Conservation (phyloP, 768 basidiomycete species). For the Multifurca ochricompacta region DNA sequence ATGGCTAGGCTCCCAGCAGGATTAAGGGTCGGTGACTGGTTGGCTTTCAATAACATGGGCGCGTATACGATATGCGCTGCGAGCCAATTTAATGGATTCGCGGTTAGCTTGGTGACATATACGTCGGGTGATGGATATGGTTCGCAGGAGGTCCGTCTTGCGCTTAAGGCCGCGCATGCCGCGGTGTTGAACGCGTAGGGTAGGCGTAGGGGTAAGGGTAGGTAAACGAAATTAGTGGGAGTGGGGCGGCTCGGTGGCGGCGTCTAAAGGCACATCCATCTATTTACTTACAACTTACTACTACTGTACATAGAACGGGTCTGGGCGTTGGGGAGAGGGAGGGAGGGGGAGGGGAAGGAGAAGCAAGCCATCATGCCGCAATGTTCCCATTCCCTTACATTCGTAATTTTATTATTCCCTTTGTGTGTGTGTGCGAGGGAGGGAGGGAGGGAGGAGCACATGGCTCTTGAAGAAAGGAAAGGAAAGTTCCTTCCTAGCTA, state of each 20-base stretch:
- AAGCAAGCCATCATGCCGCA: slow-evolving; percentile 8
- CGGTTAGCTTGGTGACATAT: slow-evolving; percentile 71
- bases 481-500: no score
- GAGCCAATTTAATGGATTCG: slow-evolving; percentile 91
- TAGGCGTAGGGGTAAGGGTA: no score
- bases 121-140: slow-evolving; percentile 53
- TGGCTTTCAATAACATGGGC: slow-evolving; percentile 97
- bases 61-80: slow-evolving; percentile 98
- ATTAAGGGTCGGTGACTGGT: slow-evolving; percentile 91
- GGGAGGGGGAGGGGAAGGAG: no score
- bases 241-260: neutral
- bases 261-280: slow-evolving; percentile 3
- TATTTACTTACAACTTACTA: no score
- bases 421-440: neutral
- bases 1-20: slow-evolving; percentile 53
- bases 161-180: slow-evolving; percentile 42
- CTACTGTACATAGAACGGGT: slow-evolving; percentile 3
- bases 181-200: slow-evolving; percentile 9
- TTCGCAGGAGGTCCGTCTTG: slow-evolving; percentile 43
- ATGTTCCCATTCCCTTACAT: slow-evolving; percentile 7
- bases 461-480: no score
- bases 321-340: no score
- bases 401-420: slow-evolving; percentile 8
- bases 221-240: no score
- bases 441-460: no score